Percentiles rank a stretch among this genome's conserved stretches.
Evolutionary conservation across 208 protist species (phyloP).

Genomic region (Entamoeba dispar): DNA sequence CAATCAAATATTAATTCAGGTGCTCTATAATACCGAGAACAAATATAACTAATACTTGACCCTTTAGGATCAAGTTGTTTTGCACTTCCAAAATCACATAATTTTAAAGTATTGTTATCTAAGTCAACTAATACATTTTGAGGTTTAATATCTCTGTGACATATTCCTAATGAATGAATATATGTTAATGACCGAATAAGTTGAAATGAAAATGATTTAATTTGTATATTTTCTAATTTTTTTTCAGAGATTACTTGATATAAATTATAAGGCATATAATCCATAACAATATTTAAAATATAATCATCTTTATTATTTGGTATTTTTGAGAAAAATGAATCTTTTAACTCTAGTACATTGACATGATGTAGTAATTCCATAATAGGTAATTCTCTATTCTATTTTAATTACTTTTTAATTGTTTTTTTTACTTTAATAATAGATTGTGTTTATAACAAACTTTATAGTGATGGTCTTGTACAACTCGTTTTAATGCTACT

Average conservation of each 20-base stretch:
- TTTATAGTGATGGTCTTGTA: background rate
- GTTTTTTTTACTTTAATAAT: too few species aligned
- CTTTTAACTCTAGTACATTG: background rate
- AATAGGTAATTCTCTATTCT: background rate
- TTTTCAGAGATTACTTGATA: background rate
- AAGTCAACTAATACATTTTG: conserved; percentile 76
- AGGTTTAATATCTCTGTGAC: conserved; percentile 80
- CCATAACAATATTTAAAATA: background rate
- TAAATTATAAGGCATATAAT: background rate
- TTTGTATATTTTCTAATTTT: background rate
- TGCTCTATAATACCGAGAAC: conserved; percentile 22
- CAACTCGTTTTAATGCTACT: background rate
- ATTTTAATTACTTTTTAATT: background rate
- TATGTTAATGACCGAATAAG: conserved; percentile 35
- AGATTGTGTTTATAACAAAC: background rate
- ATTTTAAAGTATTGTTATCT: conserved; percentile 62
- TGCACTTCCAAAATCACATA: conserved; percentile 67
- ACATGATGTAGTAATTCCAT: background rate
- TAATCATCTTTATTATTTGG: background rate
- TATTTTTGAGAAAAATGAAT: background rate
- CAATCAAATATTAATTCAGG: conserved; percentile 19
- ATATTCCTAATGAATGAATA: conserved; percentile 35
- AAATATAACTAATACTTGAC: conserved; percentile 4
- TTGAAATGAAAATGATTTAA: conserved; percentile 39
- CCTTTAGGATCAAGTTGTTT: background rate